A percentile compares a stretch with the other conserved stretches of the same genome.
Evolutionary conservation across 306 rosid species (phyloP).

Genomic region (Pueraria montana): DNA sequence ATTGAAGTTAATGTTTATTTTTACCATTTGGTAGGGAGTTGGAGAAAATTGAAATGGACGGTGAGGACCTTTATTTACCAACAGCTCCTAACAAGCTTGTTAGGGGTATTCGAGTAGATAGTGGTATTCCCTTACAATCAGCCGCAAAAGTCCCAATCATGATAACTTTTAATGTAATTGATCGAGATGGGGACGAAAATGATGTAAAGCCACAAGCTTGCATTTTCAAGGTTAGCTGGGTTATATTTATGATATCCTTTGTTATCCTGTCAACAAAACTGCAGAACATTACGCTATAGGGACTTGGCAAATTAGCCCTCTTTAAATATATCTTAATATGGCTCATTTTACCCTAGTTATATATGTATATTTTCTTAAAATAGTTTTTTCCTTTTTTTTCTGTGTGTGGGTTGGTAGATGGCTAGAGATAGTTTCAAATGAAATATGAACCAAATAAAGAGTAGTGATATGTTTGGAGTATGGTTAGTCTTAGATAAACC

Average conservation of each 20-base stretch:
- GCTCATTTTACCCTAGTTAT: constrained; percentile 16
- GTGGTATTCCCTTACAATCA: constrained; percentile 97
- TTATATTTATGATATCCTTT: constrained; percentile 15
- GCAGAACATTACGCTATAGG: constrained; percentile 18
- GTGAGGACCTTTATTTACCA: constrained; percentile 94
- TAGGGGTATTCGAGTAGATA: constrained; percentile 85
- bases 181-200: constrained; percentile 80
- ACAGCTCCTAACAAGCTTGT: constrained; percentile 93
- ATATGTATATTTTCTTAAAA: neutral
- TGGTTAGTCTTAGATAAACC: neutral
- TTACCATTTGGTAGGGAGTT: constrained; percentile 72
- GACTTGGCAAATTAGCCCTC: neutral
- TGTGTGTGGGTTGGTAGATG: constrained; percentile 28
- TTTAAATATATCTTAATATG: neutral
- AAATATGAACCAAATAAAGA: constrained; percentile 3
- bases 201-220: constrained; percentile 92
- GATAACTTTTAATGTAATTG: constrained; percentile 89
- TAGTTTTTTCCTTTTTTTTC: neutral
- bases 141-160: constrained; percentile 99
- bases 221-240: constrained; percentile 86
- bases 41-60: constrained; percentile 89
- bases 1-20: constrained; percentile 30
- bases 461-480: neutral
- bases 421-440: constrained; percentile 25
- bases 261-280: constrained; percentile 30